Evolutionary conservation across 176 grass and related monocot genomes (phyloP), one percentile per base, ranked within the genome.

Genomic region (Saccharum spontaneum): DNA sequence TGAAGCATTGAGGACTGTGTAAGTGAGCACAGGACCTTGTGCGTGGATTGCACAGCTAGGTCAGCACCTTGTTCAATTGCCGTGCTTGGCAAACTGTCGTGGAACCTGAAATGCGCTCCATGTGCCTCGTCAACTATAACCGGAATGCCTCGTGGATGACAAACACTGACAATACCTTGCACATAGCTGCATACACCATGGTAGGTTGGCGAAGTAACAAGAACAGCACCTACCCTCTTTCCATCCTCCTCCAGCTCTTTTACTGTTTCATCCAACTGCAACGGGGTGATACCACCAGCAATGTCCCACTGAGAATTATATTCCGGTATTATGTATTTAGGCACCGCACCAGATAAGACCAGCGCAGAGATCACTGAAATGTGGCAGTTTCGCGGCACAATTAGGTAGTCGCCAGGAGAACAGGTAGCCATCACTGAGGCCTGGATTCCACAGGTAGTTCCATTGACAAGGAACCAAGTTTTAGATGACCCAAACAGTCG

Each of bases 1-100:
- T 95, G 95, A 73, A 98, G 87, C 95, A 98, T 95, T 13, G 95
- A 98, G 10, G 93, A 95, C 82, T 98, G 95, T 44, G 95, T 98
- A 26, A 98, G 93, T 0, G 93, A 98, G 67, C 73, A 93, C 54
- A 98, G 83, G 86, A 98, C 93, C 84, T 98, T 98, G 88, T 98
- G 95, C 0, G 93, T 98, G 48, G 95, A 98, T 79, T 98, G 95
- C 61, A 93, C 91, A 59, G 91, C 83, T 43, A 98, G 40, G 13
- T 95, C 93, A 6, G 91, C 95, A 54, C 95, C 89, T 90, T 95
- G 91, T 81, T 95, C 93, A 23, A 92, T 79, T 7, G 91, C 91
- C 11, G 93, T 93, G 36, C 80, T 89, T 22, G 95, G 93, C 49
- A 98, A 93, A 76, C 57, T 63, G 43, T 84, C 30, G 34, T 92